Evolutionary conservation across 805 yeast species (phyloP), one percentile per base, ranked within the genome.

Genomic region (Priceomyces medius): DNA sequence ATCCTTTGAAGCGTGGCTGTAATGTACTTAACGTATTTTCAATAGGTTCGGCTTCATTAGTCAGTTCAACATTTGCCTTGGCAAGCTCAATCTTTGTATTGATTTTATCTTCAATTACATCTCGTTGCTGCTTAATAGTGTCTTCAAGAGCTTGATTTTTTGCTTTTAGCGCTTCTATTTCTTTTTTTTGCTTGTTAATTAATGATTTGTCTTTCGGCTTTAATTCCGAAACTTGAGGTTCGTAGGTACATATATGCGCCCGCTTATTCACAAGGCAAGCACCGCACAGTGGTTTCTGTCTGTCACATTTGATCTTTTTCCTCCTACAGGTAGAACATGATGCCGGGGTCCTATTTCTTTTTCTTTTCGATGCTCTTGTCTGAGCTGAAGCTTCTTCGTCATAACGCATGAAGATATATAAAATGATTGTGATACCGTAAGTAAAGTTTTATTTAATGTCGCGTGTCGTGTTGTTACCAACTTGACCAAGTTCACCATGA

Each of bases 261-360:
- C 69, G 58, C 6, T 58, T 54, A 49, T 68, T 66, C 48, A 53
- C 54, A 1, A 60, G 47, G 55, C 76, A 71, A n/a, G 58, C 48
- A 3, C 62, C 49, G 44, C 76, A 66, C 12, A 43, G 59, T 5
- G 75, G 76, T 34, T 52, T 55, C 8, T 45, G 46, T 39, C 66
- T 58, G 40, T 69, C 73, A 53, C 76, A 71, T 46, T 66, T 70
- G 37, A 64, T 54, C 50, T 70, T 71, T 37, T 63, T 57, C 43
- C 59, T 62, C 17, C 75, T 50, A 44, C 76, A 71, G 7, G 61
- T 55, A 20, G 58, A 63, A 45, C 76, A 71, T 0, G 75, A 73
- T 0, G 68, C 67, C 18, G 80, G 79, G 7, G 74, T 63, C 42
- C 80, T 65, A 35, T 65, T 64, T 38, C 80, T 60, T 5, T 68